Conservation (phyloP, 768 basidiomycete species). For the Boletus rubropictus region DNA sequence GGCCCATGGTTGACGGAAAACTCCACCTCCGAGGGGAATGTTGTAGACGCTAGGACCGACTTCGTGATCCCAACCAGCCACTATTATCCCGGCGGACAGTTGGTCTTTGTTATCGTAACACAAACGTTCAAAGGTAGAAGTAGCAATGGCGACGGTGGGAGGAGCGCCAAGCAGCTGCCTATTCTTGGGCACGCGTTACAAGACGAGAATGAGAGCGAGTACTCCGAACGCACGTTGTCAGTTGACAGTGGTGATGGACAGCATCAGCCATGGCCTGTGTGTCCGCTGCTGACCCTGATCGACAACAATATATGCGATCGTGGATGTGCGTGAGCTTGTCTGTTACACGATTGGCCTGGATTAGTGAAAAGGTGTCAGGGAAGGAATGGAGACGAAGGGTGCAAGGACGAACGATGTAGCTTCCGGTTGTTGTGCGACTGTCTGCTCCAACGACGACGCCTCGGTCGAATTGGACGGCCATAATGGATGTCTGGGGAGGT, state of each 20-base stretch:
- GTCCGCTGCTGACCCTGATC: conserved; percentile 95
- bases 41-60: conserved; percentile 91
- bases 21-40: conserved; percentile 92
- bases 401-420: conserved; percentile 75
- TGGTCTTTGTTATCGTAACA: conserved; percentile 93
- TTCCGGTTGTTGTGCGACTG: conserved; percentile 93
- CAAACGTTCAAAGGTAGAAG: conserved; percentile 75
- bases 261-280: conserved; percentile 95
- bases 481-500: conserved; percentile 84
- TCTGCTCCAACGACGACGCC: conserved; percentile 98
- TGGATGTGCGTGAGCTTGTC: conserved; percentile 97
- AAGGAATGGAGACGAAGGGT: background rate
- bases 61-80: conserved; percentile 95
- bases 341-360: conserved; percentile 92
- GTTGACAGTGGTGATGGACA: conserved; percentile 77
- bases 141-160: conserved; percentile 78
- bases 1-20: conserved; percentile 98
- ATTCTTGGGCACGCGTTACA: conserved; percentile 2
- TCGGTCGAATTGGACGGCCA: conserved; percentile 94
- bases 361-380: background rate
- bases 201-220: background rate
- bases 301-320: conserved; percentile 98
- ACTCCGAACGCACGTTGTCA: conserved; percentile 51
- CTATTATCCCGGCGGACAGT: conserved; percentile 90
- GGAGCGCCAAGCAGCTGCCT: conserved; percentile 56